These are phyloP conservation scores for Psidium friedrichsthalianum DNA, from an alignment of 345 rosid genomes.

Conservation along the genomic window DNA sequence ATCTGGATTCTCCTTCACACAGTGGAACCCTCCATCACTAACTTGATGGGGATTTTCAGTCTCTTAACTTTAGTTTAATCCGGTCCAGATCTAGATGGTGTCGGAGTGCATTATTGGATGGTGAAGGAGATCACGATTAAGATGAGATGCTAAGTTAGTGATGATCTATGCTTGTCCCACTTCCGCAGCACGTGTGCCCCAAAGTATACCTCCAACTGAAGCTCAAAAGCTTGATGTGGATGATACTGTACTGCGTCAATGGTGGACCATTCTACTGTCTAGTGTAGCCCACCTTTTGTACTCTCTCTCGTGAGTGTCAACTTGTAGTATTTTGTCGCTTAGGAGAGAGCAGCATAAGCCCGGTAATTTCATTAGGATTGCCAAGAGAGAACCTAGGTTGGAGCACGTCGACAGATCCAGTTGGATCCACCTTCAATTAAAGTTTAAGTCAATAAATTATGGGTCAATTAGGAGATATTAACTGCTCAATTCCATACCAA, in stretches of 20 bases:
- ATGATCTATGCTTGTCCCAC: background rate
- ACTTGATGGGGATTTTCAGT: background rate
- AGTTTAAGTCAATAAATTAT: too few relatives aligned
- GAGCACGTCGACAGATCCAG: fast-evolving
- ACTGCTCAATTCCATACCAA: too few relatives aligned
- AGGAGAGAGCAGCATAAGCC: too few relatives aligned
- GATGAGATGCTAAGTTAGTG: background rate
- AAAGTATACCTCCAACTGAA: background rate
- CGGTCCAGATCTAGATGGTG: background rate
- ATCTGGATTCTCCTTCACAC: background rate
- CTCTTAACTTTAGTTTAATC: background rate
- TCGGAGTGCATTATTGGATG: background rate
- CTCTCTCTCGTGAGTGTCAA: background rate
- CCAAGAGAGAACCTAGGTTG: fast-evolving
- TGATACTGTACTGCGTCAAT: background rate
- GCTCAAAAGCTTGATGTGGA: background rate
- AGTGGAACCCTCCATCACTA: background rate
- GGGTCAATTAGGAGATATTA: too few relatives aligned
- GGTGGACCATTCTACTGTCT: background rate
- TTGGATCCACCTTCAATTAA: too few relatives aligned
- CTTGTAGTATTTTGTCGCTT: background rate
- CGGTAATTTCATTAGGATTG: too few relatives aligned
- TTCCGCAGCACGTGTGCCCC: background rate
- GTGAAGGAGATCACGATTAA: background rate
- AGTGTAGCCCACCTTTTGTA: background rate